Conservation (phyloP, 164 flowering plant genomes). For the Nelumbo lutea region DNA sequence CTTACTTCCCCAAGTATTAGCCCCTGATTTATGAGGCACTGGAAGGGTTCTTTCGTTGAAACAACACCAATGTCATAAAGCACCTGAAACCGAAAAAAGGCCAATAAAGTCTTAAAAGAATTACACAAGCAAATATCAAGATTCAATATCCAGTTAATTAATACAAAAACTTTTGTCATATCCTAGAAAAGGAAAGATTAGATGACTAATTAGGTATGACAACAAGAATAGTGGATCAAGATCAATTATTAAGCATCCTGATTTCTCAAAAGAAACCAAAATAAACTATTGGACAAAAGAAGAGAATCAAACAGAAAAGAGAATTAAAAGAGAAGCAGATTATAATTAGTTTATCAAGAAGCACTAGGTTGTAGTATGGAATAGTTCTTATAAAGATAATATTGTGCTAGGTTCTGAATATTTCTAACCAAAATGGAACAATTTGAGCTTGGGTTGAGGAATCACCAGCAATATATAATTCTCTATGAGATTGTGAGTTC, state of each 20-base stretch:
- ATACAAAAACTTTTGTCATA: no score
- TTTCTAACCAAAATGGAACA: not conserved
- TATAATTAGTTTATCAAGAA: not conserved
- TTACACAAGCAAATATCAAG: not conserved
- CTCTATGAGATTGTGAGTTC: no score
- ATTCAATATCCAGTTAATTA: no score
- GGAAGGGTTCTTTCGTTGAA: slow-evolving; percentile 92
- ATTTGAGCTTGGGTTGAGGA: not conserved
- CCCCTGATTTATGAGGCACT: slow-evolving; percentile 98
- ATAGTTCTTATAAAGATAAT: not conserved
- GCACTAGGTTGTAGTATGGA: not conserved
- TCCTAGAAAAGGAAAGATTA: no score
- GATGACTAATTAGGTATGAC: not conserved
- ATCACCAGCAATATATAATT: no score
- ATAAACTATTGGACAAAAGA: not conserved
- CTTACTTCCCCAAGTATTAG: slow-evolving; percentile 94
- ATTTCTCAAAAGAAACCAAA: not conserved
- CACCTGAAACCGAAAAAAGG: slow-evolving; percentile 49
- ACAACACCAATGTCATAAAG: slow-evolving; percentile 93
- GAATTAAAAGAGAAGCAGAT: not conserved
- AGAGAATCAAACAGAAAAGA: not conserved
- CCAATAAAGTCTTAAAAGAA: not conserved
- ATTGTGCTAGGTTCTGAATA: not conserved
- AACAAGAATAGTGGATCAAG: not conserved
- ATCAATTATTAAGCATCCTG: not conserved